phyloP scores from a whole-genome alignment of 768 basidiomycete genomes.

The Pisolithus sp. region DNA sequence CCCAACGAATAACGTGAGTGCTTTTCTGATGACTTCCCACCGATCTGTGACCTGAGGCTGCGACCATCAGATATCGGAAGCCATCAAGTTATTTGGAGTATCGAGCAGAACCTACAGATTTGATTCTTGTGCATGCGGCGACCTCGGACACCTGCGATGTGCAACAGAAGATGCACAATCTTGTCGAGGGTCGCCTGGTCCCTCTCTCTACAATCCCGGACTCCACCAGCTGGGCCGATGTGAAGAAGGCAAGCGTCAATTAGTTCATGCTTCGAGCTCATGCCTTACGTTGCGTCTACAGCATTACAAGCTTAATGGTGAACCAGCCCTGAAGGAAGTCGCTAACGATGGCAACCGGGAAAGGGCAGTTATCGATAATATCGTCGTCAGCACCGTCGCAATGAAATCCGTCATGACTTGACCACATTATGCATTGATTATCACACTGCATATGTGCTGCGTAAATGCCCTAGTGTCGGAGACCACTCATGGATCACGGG shows the following conservation, averaged over 20 bases:
- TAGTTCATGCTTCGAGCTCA: too few relatives aligned
- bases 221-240: slow-evolving; percentile 62
- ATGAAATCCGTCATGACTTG: slow-evolving; percentile 59
- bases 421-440: not conserved
- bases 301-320: slow-evolving; percentile 67
- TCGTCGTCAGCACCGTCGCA: slow-evolving; percentile 74
- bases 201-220: slow-evolving; percentile 38
- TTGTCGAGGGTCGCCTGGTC: slow-evolving; percentile 53
- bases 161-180: slow-evolving; percentile 45
- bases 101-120: slow-evolving; percentile 54
- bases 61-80: slow-evolving; percentile 70
- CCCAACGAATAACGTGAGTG: slow-evolving; percentile 75
- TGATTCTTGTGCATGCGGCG: slow-evolving; percentile 69
- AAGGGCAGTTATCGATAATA: slow-evolving; percentile 45
- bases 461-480: not conserved
- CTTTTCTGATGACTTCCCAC: not conserved
- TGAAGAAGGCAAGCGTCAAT: slow-evolving; percentile 59
- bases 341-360: slow-evolving; percentile 32
- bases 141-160: slow-evolving; percentile 37
- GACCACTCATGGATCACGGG: not conserved
- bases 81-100: slow-evolving; percentile 79
- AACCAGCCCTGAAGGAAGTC: slow-evolving; percentile 34
- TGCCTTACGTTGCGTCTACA: slow-evolving; percentile 16
- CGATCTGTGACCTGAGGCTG: not conserved
- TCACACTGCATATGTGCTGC: not conserved